These are phyloP conservation scores for Colletotrichum echinochloae DNA, from an alignment of 2,329 filamentous ascomycete genomes.

Conservation along the genomic window DNA sequence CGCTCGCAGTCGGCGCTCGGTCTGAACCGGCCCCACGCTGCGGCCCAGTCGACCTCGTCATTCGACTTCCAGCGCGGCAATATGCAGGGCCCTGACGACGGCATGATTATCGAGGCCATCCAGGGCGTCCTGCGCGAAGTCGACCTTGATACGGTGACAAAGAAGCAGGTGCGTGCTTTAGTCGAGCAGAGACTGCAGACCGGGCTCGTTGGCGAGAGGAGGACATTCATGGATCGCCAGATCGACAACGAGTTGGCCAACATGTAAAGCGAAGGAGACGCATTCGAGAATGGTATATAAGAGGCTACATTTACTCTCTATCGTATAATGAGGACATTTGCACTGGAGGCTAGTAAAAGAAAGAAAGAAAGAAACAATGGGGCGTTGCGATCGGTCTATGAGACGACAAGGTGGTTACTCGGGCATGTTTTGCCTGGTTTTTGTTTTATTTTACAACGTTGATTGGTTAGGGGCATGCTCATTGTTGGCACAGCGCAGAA, in stretches of 20 bases:
- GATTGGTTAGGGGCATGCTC: constrained; percentile 14
- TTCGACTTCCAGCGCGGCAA: constrained; percentile 72
- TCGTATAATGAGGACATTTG: constrained; percentile 32
- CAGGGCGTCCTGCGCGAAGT: constrained; percentile 86
- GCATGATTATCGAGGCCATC: constrained; percentile 85
- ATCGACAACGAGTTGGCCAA: constrained; percentile 94
- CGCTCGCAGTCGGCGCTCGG: constrained; percentile 61
- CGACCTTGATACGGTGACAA: constrained; percentile 96
- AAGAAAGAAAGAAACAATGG: constrained; percentile 23
- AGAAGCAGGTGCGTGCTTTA: constrained; percentile 93
- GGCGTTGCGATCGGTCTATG: constrained; percentile 33
- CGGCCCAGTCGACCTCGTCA: constrained; percentile 63
- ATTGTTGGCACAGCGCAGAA: constrained; percentile 13
- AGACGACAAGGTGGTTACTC: constrained; percentile 24
- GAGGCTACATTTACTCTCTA: constrained; percentile 9
- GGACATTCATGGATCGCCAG: constrained; percentile 89
- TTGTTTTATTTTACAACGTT: constrained; percentile 6
- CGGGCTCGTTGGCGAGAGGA: constrained; percentile 86
- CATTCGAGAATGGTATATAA: constrained; percentile 29
- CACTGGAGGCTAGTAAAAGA: constrained; percentile 22
- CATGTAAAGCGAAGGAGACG: constrained; percentile 71
- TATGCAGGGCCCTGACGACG: constrained; percentile 78
- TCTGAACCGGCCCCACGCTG: constrained; percentile 58
- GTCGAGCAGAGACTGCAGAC: constrained; percentile 95
- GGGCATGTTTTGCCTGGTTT: constrained; percentile 16